phyloP scores from a whole-genome alignment of 2,329 filamentous ascomycete genomes.

The Apiospora saccharicola region DNA sequence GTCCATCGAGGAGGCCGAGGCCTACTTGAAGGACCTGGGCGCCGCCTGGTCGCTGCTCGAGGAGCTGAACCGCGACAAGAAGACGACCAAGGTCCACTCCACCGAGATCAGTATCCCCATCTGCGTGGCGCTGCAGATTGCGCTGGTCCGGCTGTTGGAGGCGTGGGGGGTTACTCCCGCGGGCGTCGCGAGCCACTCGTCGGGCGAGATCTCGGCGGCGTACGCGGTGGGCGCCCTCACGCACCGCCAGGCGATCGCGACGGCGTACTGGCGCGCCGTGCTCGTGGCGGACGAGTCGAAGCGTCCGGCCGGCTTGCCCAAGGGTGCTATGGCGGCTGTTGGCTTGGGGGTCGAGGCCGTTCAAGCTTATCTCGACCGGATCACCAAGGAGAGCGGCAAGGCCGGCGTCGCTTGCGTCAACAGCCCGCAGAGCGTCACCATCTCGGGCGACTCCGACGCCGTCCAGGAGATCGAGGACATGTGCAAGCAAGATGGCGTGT shows the following conservation, averaged over 20 bases:
- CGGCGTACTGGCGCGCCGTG: neutral
- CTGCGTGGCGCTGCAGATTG: conserved; percentile 28
- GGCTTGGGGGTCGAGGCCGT: conserved; percentile 12
- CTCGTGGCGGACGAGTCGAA: too few species aligned
- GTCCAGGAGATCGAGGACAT: conserved; percentile 39
- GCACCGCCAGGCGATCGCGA: conserved; percentile 33
- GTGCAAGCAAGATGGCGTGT: conserved; percentile 38
- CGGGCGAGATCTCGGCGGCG: conserved; percentile 30
- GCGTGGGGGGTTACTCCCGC: conserved; percentile 24
- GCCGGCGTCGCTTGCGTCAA: conserved; percentile 41
- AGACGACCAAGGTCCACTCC: conserved; percentile 34
- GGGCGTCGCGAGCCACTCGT: conserved; percentile 29
- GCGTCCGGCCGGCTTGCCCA: too few species aligned
- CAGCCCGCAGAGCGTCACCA: conserved; percentile 38
- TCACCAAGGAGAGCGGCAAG: conserved; percentile 32
- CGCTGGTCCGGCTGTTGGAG: conserved; percentile 25
- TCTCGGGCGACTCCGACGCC: conserved; percentile 39
- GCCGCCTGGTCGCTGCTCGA: conserved; percentile 35
- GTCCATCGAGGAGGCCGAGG: conserved; percentile 30
- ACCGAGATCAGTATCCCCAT: conserved; percentile 35
- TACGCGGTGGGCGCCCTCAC: conserved; percentile 37
- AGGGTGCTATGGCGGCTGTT: conserved; percentile 38
- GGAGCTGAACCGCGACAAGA: conserved; percentile 31
- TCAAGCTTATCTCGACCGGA: neutral
- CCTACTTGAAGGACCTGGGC: conserved; percentile 29